Base-by-base conservation (phyloP, 2,329 filamentous ascomycete genomes). In the Colletotrichum australisinense region DNA sequence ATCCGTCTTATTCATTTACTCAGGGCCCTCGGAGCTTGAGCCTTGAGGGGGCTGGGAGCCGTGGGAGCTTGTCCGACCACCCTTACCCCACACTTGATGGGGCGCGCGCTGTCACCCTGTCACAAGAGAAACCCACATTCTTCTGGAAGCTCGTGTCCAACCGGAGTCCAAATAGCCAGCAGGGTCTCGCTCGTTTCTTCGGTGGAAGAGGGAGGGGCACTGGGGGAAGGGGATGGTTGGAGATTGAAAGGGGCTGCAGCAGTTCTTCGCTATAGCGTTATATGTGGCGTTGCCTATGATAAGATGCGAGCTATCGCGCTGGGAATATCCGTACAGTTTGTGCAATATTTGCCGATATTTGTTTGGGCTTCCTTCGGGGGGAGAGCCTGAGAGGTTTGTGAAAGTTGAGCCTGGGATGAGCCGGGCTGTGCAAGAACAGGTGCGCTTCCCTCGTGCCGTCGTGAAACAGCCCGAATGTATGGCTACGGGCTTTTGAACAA, bases 91-190 rank as follows among this genome's bases (percentile, higher is more conserved):
- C 70, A 66, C 56, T 65, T 35, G 46, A 62, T 56, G 46, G 16
- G 14, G 22, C 26, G 30, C 26, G 22, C 30, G 28, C 14, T 53
- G 19, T 35, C 49, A 63, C 22, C 35, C 38, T 58, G 69, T 22
- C 46, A 26, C 46, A 22, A 49, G 19, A 35, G 60, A 55, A 72
- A 70, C 46, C 67, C 70, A 57, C 70, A 65, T 28, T 62, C 60
- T 73, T 73, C 70, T 70, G 60, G 70, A 73, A 73, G 67, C 70
- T 38, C 35, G 56, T 46, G 56, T n/a, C 70, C 67, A 73, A 73
- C 60, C 60, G 67, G 46, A 66, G 53, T 30, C 30, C 67, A 57
- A 28, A 53, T 19, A 60, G 26, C 26, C 8, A 24, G 28, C 60
- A 70, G 67, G 66, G 42, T 55, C 38, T 30, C 24, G 22, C 22